Evolutionary conservation across 805 yeast species (phyloP).

Genomic region (Ogataea nakhonphanomensis): DNA sequence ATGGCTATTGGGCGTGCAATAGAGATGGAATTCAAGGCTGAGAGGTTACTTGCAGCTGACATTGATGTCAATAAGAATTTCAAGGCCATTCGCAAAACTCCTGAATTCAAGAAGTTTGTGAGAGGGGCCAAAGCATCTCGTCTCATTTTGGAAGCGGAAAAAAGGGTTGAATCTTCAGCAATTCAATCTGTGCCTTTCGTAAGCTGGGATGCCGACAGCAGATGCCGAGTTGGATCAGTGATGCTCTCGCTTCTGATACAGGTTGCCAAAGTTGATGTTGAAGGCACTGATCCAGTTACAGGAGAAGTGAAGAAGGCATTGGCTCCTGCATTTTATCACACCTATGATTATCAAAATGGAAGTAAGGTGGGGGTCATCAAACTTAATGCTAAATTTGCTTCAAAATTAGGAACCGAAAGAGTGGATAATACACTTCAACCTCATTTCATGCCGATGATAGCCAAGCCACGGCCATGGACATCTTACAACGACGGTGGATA

Average conservation of each 20-base stretch:
- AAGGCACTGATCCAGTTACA: constrained; percentile 78
- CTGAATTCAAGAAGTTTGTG: constrained; percentile 39
- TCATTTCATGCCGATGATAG: constrained; percentile 88
- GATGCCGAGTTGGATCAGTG: constrained; percentile 77
- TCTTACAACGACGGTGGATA: constrained; percentile 84
- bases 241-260: constrained; percentile 71
- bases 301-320: constrained; percentile 61
- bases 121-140: constrained; percentile 31
- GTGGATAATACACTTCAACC: constrained; percentile 66
- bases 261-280: constrained; percentile 77
- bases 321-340: constrained; percentile 89
- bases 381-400: constrained; percentile 65
- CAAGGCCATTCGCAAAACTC: constrained; percentile 45
- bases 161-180: constrained; percentile 21
- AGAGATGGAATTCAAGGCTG: constrained; percentile 79
- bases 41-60: constrained; percentile 56
- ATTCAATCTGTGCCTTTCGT: constrained; percentile 10
- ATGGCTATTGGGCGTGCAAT: constrained; percentile 78
- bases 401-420: constrained; percentile 63
- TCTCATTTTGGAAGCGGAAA: constrained; percentile 27
- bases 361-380: constrained; percentile 77
- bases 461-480: constrained; percentile 87
- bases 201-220: constrained; percentile 31
- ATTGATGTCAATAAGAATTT: constrained; percentile 51
- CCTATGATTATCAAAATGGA: constrained; percentile 79